Evolutionary conservation across 305 asterid genomes (phyloP).

Genomic region (Fraxinus xanthoxyloides): DNA sequence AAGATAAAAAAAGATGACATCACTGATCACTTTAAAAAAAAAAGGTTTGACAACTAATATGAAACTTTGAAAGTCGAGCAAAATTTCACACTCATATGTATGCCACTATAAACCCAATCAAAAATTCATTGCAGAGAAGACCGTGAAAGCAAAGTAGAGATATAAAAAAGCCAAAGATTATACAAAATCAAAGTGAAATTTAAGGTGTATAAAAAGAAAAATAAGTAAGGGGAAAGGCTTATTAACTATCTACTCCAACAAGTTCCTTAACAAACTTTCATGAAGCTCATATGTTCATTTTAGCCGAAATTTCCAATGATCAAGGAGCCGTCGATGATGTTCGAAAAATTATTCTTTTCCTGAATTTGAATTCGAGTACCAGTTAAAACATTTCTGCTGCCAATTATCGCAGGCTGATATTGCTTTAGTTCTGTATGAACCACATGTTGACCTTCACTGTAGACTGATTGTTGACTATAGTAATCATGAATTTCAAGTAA

Average conservation of each 20-base stretch:
- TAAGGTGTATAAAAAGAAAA: neutral
- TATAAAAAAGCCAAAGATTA: neutral
- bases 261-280: slow-evolving; percentile 36
- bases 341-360: neutral
- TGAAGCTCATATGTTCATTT: slow-evolving; percentile 42
- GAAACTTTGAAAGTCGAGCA: neutral
- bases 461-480: neutral
- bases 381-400: neutral
- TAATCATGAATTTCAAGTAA: slow-evolving; percentile 3
- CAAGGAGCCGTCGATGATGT: neutral
- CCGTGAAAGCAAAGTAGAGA: neutral
- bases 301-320: slow-evolving; percentile 27
- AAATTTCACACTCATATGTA: neutral
- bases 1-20: neutral
- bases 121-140: neutral
- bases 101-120: neutral
- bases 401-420: neutral
- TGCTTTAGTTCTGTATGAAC: neutral
- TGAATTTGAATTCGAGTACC: neutral
- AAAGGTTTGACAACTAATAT: neutral
- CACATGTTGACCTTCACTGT: neutral
- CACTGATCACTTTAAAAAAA: neutral
- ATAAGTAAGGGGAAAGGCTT: neutral
- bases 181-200: neutral
- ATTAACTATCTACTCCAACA: slow-evolving; percentile 34